Evolutionary conservation across 352 stramenopile genomes (phyloP).

Genomic region (Pythium brachiatum): DNA sequence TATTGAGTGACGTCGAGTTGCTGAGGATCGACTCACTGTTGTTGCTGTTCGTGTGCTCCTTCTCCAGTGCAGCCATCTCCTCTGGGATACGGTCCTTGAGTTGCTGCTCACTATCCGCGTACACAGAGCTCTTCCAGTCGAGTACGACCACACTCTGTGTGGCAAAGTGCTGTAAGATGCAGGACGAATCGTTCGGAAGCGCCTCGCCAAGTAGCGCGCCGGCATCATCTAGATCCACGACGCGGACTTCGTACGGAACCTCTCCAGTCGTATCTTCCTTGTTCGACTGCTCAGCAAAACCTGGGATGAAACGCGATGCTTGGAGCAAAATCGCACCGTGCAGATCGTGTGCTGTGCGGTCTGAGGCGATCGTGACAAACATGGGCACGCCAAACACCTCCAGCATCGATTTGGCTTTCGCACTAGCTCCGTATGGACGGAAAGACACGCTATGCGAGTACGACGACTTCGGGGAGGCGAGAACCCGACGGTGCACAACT

Average conservation of each 20-base stretch:
- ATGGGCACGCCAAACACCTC: slow-evolving; percentile 66
- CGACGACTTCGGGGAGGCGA: slow-evolving; percentile 12
- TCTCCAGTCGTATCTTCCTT: background rate
- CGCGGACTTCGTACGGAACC: slow-evolving; percentile 50
- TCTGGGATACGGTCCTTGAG: slow-evolving; percentile 29
- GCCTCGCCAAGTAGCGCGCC: slow-evolving; percentile 30
- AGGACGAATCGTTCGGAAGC: slow-evolving; percentile 47
- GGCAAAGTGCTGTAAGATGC: slow-evolving; percentile 69
- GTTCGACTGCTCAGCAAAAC: slow-evolving; percentile 10
- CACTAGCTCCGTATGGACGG: background rate
- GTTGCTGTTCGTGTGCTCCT: slow-evolving; percentile 8
- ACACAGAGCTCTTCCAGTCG: slow-evolving; percentile 45
- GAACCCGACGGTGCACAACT: slow-evolving; percentile 59
- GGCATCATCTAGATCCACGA: slow-evolving; percentile 67
- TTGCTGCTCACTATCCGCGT: slow-evolving; percentile 29
- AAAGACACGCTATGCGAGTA: slow-evolving; percentile 11
- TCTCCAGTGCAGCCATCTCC: slow-evolving; percentile 31
- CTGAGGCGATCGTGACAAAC: slow-evolving; percentile 73
- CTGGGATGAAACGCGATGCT: slow-evolving; percentile 50
- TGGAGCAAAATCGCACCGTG: slow-evolving; percentile 66
- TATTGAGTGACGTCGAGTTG: slow-evolving; percentile 44
- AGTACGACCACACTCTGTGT: slow-evolving; percentile 74
- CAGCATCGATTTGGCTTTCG: slow-evolving; percentile 15
- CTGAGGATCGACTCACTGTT: slow-evolving; percentile 25
- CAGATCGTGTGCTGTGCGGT: slow-evolving; percentile 60